Conservation (phyloP, 2,329 filamentous ascomycete species). For the Fonsecaea nubica region DNA sequence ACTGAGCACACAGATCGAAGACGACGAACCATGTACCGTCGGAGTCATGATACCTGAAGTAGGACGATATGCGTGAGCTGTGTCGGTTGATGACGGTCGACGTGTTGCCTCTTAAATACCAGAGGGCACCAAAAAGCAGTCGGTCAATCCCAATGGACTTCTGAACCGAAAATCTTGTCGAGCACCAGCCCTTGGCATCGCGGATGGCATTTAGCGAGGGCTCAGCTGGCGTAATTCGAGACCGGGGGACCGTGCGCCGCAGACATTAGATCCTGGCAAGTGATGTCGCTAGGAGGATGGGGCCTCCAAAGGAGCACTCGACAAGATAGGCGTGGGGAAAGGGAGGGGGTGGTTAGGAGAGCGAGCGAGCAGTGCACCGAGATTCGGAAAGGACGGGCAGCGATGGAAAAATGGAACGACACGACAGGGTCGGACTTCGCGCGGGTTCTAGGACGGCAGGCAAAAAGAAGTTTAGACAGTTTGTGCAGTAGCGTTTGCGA, state of each 20-base stretch:
- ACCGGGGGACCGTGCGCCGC: conserved; percentile 22
- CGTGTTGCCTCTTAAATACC: not conserved
- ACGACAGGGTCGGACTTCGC: conserved; percentile 13
- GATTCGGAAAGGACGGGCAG: conserved; percentile 25
- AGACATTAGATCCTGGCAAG: conserved; percentile 14
- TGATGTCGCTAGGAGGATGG: conserved; percentile 8
- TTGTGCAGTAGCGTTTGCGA: conserved; percentile 22
- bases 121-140: not conserved
- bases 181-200: conserved; percentile 20
- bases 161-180: conserved; percentile 15
- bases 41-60: conserved; percentile 25
- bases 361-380: conserved; percentile 28
- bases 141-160: not conserved
- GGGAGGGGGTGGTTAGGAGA: conserved; percentile 4
- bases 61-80: not conserved
- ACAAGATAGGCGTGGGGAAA: conserved; percentile 8
- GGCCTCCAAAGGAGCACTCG: not conserved
- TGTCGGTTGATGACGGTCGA: conserved; percentile 1
- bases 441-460: conserved; percentile 13
- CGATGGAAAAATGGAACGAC: conserved; percentile 13
- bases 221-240: conserved; percentile 23
- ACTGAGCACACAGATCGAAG: conserved; percentile 11
- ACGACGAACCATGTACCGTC: conserved; percentile 16
- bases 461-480: conserved; percentile 18
- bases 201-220: conserved; percentile 16